Evolutionary conservation across 129 eudicot species (phyloP).

Genomic region (Flaveria brownii): DNA sequence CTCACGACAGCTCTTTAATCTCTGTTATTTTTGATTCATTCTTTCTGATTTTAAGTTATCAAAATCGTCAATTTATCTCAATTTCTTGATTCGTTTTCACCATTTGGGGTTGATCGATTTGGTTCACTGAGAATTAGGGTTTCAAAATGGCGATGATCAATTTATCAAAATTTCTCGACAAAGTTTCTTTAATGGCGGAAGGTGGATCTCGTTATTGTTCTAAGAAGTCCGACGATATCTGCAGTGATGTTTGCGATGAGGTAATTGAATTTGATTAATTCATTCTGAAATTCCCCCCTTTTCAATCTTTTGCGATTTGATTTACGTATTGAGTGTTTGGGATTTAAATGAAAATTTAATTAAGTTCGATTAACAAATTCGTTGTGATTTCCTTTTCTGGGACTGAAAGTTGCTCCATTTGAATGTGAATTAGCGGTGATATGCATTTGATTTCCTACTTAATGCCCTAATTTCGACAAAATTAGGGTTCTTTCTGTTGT

Average conservation of each 20-base stretch:
- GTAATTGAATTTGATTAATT: constrained; percentile 27
- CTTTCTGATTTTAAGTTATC: constrained; percentile 12
- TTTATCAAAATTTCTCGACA: constrained; percentile 58
- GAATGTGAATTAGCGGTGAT: neutral
- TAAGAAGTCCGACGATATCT: constrained; percentile 76
- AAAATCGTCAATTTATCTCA: neutral
- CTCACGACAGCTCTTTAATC: neutral
- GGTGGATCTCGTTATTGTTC: constrained; percentile 92
- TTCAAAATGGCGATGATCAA: constrained; percentile 45
- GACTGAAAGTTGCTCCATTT: neutral
- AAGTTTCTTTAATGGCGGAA: constrained; percentile 57
- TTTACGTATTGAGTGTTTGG: neutral
- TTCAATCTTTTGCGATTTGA: neutral
- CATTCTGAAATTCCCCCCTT: neutral
- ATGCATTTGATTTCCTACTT: constrained; percentile 4
- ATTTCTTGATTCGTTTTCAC: neutral
- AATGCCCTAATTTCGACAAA: constrained; percentile 9
- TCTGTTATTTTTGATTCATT: constrained; percentile 7
- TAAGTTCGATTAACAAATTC: neutral
- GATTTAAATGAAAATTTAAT: neutral
- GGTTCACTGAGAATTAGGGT: constrained; percentile 2
- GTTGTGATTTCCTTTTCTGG: neutral
- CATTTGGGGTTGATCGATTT: too few relatives aligned
- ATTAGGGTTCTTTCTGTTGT: constrained; percentile 9
- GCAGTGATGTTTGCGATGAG: constrained; percentile 67